A percentile compares a stretch with the other conserved stretches of the same genome.
These are phyloP conservation scores for Begonia peltatifolia DNA, from an alignment of 306 rosid genomes.

Conservation along the genomic window DNA sequence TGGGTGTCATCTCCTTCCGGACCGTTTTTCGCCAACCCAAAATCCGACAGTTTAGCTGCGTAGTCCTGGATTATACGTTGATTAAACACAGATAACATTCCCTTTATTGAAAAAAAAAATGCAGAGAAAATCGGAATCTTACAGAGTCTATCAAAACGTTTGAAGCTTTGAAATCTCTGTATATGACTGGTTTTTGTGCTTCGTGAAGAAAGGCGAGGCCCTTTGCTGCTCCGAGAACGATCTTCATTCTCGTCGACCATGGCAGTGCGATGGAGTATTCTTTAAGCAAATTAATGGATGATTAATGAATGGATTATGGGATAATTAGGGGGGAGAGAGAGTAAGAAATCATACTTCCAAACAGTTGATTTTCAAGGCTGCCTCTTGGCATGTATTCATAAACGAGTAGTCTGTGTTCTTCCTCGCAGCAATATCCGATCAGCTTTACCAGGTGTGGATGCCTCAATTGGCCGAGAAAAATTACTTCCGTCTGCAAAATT, in stretches of 20 bases:
- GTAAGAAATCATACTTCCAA: constrained; percentile 15
- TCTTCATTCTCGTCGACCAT: constrained; percentile 28
- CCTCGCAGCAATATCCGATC: constrained; percentile 37
- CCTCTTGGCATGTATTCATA: constrained; percentile 45
- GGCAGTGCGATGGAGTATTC: constrained; percentile 10
- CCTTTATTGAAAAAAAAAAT: not conserved
- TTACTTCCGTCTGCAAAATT: constrained; percentile 27
- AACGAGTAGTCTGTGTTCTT: constrained; percentile 34
- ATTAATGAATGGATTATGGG: too few species aligned
- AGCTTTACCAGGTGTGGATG: constrained; percentile 49
- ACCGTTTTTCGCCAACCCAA: constrained; percentile 13
- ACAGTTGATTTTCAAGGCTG: constrained; percentile 35
- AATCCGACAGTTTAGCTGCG: constrained; percentile 9
- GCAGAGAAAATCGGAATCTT: constrained; percentile 7
- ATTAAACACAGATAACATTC: not conserved
- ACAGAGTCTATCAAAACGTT: constrained; percentile 40
- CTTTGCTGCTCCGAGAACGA: constrained; percentile 35
- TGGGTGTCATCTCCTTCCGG: constrained; percentile 17
- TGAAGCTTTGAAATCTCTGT: constrained; percentile 39
- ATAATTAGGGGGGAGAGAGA: not conserved
- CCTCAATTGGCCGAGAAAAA: constrained; percentile 20
- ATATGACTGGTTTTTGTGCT: constrained; percentile 27
- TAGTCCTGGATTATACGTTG: constrained; percentile 5
- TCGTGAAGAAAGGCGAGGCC: constrained; percentile 38
- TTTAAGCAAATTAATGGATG: not conserved